Evolutionary conservation across 2,329 filamentous ascomycete species (phyloP).

Genomic region (Lizonia empirigonia): DNA sequence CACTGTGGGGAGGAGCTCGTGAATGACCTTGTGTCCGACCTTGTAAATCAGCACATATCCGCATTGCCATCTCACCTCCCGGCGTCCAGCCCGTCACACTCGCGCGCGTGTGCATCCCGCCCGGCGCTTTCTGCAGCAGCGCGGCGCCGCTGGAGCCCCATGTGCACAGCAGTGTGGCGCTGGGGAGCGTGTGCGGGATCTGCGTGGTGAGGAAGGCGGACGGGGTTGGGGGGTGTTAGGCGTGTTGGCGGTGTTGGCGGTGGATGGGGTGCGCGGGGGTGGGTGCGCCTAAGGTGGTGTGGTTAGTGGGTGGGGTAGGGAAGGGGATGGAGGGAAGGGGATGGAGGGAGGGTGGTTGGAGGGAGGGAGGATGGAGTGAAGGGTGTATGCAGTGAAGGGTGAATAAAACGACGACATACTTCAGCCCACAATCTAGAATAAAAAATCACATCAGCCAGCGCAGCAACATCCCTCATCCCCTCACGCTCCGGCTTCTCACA

Average conservation of each 20-base stretch:
- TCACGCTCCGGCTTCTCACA: conserved; percentile 70
- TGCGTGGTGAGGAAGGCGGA: conserved; percentile 44
- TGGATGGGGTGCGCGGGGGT: background rate
- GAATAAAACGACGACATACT: conserved; percentile 25
- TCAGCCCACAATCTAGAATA: conserved; percentile 74
- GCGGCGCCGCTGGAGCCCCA: conserved; percentile 64
- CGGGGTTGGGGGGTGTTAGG: conserved; percentile 1
- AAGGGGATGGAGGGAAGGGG: background rate
- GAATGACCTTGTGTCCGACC: too few species aligned
- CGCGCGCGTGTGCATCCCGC: too few species aligned
- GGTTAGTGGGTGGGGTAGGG: background rate
- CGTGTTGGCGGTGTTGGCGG: background rate
- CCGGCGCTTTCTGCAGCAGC: conserved; percentile 48
- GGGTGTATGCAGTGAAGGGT: too few species aligned
- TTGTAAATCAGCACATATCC: too few species aligned
- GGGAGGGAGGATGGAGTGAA: too few species aligned
- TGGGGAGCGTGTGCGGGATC: conserved; percentile 35
- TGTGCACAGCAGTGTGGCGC: conserved; percentile 61
- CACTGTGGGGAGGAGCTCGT: too few species aligned
- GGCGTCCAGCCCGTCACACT: too few species aligned
- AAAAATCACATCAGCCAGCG: conserved; percentile 72
- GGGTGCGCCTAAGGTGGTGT: background rate
- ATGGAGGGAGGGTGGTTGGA: too few species aligned
- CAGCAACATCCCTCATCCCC: conserved; percentile 65
- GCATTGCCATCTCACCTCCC: too few species aligned